Percentiles rank a stretch among this genome's conserved stretches.
Evolutionary conservation across 768 basidiomycete species (phyloP).

Genomic region (Thelephora aurantiotincta): DNA sequence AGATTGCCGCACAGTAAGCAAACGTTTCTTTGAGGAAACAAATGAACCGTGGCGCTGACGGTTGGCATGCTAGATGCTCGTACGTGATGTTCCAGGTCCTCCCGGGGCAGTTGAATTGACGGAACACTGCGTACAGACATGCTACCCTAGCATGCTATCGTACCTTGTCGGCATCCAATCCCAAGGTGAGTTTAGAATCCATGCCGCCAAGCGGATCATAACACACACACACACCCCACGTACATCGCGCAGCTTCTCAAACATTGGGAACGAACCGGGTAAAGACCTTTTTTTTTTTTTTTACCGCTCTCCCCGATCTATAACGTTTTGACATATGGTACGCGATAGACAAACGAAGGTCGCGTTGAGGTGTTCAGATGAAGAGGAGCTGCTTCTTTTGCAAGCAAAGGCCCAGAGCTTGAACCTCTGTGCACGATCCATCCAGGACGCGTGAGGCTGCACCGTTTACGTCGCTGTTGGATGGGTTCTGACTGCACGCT

Average conservation of each 20-base stretch:
- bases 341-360: conserved; percentile 88
- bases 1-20: conserved; percentile 67
- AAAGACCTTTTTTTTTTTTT: not conserved
- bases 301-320: not conserved
- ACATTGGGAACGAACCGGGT: conserved; percentile 90
- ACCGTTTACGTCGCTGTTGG: not conserved
- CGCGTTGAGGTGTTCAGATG: conserved; percentile 64
- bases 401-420: conserved; percentile 79
- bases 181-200: conserved; percentile 30
- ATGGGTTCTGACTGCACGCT: not conserved
- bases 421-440: conserved; percentile 78
- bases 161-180: conserved; percentile 62
- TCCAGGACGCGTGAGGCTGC: conserved; percentile 62
- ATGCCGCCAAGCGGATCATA: too few relatives aligned
- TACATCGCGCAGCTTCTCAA: conserved; percentile 41
- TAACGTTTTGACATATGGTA: not conserved
- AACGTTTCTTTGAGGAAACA: not conserved
- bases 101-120: not conserved
- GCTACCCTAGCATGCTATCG: conserved; percentile 95
- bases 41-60: too few relatives aligned
- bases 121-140: conserved; percentile 35
- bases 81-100: conserved; percentile 3
- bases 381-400: conserved; percentile 74
- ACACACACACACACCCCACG: too few relatives aligned
- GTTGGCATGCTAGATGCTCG: conserved; percentile 14